phyloP scores from a whole-genome alignment of 2,329 filamentous ascomycete species.

The Apiospora koreana region DNA sequence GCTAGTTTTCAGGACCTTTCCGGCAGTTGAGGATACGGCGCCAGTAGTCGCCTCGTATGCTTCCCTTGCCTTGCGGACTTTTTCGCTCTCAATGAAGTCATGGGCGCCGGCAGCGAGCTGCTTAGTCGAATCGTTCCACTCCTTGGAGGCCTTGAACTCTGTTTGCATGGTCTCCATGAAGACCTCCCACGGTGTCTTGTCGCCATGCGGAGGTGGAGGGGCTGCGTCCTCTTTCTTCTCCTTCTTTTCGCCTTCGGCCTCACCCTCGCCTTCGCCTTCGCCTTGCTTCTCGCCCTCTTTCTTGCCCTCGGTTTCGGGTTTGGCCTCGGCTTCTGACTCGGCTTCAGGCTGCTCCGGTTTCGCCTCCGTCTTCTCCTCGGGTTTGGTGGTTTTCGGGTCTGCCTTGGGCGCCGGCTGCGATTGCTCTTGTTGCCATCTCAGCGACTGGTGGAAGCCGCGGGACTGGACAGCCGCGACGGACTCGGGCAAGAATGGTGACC shows the following conservation, averaged over 20 bases:
- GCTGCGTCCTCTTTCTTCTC: constrained; percentile 70
- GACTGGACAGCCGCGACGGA: constrained; percentile 40
- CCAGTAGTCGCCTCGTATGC: constrained; percentile 87
- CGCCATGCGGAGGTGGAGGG: constrained; percentile 92
- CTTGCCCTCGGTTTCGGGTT: constrained; percentile 35
- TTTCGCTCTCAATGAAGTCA: constrained; percentile 91
- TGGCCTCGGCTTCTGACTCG: constrained; percentile 40
- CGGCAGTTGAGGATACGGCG: constrained; percentile 76
- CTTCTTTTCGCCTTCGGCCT: constrained; percentile 51
- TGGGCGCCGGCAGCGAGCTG: constrained; percentile 86
- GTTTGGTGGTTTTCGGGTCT: constrained; percentile 27
- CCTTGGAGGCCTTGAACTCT: constrained; percentile 95
- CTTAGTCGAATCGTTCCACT: constrained; percentile 99
- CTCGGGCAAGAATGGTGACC: constrained; percentile 47
- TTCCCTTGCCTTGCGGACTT: constrained; percentile 79
- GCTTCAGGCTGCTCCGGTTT: constrained; percentile 33
- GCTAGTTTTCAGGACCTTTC: constrained; percentile 80
- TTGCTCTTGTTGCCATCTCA: constrained; percentile 33
- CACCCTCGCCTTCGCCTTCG: constrained; percentile 44
- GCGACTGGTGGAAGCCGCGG: constrained; percentile 41
- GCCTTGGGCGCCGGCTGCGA: constrained; percentile 38
- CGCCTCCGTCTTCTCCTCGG: constrained; percentile 40
- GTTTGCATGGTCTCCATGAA: constrained; percentile 94
- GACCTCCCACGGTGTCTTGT: constrained; percentile 98
- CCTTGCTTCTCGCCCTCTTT: constrained; percentile 48